These are phyloP conservation scores for Fragilariopsis cylindrus DNA, from an alignment of 108 stramenopile genomes.

Conservation along the genomic window DNA sequence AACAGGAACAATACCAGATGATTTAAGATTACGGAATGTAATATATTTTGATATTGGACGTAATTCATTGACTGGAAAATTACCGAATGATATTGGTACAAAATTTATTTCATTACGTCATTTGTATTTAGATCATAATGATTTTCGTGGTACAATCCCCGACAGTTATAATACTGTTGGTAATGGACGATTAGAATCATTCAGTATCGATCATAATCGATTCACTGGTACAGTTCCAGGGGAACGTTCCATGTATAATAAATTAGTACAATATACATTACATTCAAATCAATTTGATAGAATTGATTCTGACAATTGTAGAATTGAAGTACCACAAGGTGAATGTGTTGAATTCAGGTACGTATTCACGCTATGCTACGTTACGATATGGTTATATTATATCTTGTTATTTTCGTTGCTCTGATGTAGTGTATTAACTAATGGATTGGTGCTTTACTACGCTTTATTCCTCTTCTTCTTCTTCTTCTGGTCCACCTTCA, in stretches of 20 bases:
- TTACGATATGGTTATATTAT: background rate
- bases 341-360: conserved; percentile 14
- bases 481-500: background rate
- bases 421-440: background rate
- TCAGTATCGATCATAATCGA: conserved; percentile 42
- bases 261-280: conserved; percentile 26
- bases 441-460: background rate
- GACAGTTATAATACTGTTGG: conserved; percentile 36
- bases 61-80: conserved; percentile 44
- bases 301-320: conserved; percentile 30
- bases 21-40: conserved; percentile 23
- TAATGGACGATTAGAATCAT: conserved; percentile 39
- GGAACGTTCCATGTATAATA: conserved; percentile 17
- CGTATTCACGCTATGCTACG: background rate
- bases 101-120: conserved; percentile 32
- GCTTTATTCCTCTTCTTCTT: background rate
- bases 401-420: background rate
- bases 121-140: conserved; percentile 48
- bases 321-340: conserved; percentile 20
- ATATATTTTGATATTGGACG: conserved; percentile 45
- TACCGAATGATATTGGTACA: conserved; percentile 38
- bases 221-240: conserved; percentile 41
- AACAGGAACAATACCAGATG: conserved; percentile 39
- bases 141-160: conserved; percentile 45
- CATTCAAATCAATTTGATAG: conserved; percentile 38